Base-by-base conservation (phyloP, 345 rosid species). In the Bruguiera sexangula region DNA sequence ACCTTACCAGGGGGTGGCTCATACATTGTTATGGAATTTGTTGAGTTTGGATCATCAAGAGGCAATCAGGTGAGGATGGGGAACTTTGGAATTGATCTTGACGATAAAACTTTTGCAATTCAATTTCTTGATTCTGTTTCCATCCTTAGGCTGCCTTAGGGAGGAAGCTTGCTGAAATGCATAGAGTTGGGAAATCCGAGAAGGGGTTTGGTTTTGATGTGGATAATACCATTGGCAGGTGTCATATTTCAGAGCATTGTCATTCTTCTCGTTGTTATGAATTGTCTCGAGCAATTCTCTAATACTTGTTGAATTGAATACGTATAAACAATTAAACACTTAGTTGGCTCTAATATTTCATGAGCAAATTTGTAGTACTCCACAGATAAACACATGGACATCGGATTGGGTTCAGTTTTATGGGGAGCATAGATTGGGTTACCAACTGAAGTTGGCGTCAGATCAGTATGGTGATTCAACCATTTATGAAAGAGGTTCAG, bases 161-260 rank as follows among this genome's bases (percentile, higher is more conserved):
- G 60, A 88, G 82, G 88, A 87, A 88, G 80, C 91, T 91, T 59
- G 98, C 90, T 71, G 95, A 89, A 83, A 94, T 91, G 98, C 98
- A 91, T 83, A 88, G 83, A 81, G 93, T 90, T 16, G 93, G 93
- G 46, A 91, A 84, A 78, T 86, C 97, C 9, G 78, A 76, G 3
- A 89, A 88, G 66, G 97, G 98, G 61, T 94, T 88, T 60, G 97
- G 98, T 26, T 94, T 94, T 73, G 87, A 88, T 56, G 95, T 91
- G 39, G 87, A 91, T 53, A 94, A 94, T 81, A 94, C 97, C 55
- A 82, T 94, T 81, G 98, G 98, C 75, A 94, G 98, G 98, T 91
- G 61, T 8, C 54, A 4, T 74, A 37, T 63, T 64, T 63, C 30
- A 15, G 69, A 32, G 30, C 32, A 9, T 62, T 24, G 62, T 65